Conservation (phyloP, 139 green algal species). For the Auxenochlorella protothecoides region DNA sequence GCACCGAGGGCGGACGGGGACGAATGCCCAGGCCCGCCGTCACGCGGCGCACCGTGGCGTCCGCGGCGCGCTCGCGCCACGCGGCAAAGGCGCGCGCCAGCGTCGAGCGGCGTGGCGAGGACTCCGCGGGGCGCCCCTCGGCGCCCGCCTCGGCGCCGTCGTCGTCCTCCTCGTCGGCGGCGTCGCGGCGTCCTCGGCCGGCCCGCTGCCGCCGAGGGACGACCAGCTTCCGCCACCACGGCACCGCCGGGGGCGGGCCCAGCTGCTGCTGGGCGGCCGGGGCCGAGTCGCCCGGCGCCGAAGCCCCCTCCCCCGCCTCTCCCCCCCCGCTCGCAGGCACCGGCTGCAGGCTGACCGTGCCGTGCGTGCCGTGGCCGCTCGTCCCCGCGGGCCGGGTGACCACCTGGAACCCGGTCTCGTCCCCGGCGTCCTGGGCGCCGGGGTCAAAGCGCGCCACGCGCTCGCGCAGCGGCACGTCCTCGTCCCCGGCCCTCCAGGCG, state of each 20-base stretch:
- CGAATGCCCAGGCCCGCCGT: not conserved
- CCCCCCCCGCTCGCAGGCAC: not conserved
- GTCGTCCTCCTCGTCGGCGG: not conserved
- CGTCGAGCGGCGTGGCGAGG: not conserved
- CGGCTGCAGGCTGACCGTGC: too few species aligned
- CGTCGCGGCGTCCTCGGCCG: not conserved
- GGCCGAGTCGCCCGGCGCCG: not conserved
- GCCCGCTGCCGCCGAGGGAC: not conserved
- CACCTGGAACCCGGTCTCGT: too few species aligned
- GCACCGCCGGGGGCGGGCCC: slow-evolving; percentile 1
- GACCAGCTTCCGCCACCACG: not conserved
- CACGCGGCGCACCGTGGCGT: not conserved
- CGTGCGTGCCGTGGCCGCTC: too few species aligned
- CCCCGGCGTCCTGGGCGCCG: too few species aligned
- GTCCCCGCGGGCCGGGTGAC: too few species aligned
- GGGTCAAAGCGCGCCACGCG: too few species aligned
- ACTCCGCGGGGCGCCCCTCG: not conserved
- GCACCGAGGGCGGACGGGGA: too few species aligned
- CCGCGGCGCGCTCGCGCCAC: slow-evolving; percentile 1
- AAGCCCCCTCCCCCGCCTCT: not conserved
- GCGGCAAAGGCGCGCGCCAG: not conserved
- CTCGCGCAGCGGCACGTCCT: too few species aligned
- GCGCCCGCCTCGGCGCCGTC: too few species aligned
- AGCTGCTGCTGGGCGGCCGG: not conserved
- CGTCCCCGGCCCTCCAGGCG: too few species aligned